Conservation (phyloP, 106 monocot genomes). For the Phalaenopsis aphrodite region DNA sequence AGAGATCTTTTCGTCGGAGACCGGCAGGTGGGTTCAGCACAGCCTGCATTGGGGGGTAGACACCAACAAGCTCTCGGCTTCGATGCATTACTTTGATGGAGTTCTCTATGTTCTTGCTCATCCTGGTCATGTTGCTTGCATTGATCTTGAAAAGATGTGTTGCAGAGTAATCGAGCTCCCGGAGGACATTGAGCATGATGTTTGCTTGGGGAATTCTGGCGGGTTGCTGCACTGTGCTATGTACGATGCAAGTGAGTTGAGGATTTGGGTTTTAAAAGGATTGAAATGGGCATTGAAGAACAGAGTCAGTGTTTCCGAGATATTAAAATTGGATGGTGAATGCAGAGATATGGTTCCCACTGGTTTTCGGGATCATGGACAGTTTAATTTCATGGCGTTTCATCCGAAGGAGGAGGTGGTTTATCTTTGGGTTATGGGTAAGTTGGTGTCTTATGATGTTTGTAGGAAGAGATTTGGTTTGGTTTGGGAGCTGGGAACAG, state of each 20-base stretch:
- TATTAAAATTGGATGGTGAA: background rate
- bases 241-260: conserved; percentile 22
- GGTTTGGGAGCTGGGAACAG: conserved; percentile 20
- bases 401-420: conserved; percentile 35
- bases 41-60: conserved; percentile 25
- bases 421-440: conserved; percentile 28
- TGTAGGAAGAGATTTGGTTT: conserved; percentile 7
- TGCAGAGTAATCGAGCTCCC: conserved; percentile 34
- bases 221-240: conserved; percentile 26
- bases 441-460: conserved; percentile 30
- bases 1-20: conserved; percentile 35
- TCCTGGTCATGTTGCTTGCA: conserved; percentile 18
- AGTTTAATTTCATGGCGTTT: conserved; percentile 27
- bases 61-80: conserved; percentile 36
- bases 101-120: conserved; percentile 39
- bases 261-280: conserved; percentile 29
- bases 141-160: conserved; percentile 19
- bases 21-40: conserved; percentile 20
- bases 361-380: background rate
- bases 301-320: conserved; percentile 2
- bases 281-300: conserved; percentile 38
- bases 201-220: conserved; percentile 21
- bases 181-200: conserved; percentile 21
- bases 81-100: conserved; percentile 33
- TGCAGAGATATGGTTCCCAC: background rate